Evolutionary conservation across 2,329 filamentous ascomycete genomes (phyloP).

Genomic region (Aspergillus pseudoviridinutans): DNA sequence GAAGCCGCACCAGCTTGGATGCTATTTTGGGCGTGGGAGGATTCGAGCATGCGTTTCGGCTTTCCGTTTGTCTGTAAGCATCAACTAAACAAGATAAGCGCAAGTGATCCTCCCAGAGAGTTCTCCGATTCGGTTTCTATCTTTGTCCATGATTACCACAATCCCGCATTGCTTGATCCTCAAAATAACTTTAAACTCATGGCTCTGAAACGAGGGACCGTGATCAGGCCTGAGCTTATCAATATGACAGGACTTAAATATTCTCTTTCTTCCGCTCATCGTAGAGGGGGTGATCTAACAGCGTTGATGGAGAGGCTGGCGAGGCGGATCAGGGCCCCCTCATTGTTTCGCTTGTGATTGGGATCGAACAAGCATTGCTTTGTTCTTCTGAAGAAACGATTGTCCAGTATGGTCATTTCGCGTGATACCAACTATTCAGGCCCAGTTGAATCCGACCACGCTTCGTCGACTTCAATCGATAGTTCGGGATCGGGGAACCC

Average conservation of each 20-base stretch:
- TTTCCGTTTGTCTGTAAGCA: neutral
- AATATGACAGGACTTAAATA: neutral
- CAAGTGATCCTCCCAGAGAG: neutral
- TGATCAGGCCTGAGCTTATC: neutral
- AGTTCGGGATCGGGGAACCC: neutral
- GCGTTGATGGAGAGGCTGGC: neutral
- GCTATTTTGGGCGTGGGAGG: neutral
- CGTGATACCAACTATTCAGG: neutral
- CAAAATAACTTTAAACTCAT: constrained; percentile 12
- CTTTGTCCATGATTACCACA: neutral
- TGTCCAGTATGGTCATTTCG: neutral
- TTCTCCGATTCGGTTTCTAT: neutral
- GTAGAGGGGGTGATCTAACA: neutral
- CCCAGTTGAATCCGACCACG: neutral
- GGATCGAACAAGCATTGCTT: neutral
- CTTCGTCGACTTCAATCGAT: neutral
- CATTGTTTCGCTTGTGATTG: neutral
- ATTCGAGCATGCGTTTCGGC: neutral
- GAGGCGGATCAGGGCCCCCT: neutral
- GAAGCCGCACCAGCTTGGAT: neutral
- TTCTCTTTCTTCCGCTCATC: neutral
- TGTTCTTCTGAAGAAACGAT: neutral
- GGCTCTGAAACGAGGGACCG: constrained; percentile 5
- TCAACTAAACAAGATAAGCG: neutral
- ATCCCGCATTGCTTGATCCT: constrained; percentile 2